Conservation (phyloP, 1,284 basidiomycete species). For the Trametes sp. region DNA sequence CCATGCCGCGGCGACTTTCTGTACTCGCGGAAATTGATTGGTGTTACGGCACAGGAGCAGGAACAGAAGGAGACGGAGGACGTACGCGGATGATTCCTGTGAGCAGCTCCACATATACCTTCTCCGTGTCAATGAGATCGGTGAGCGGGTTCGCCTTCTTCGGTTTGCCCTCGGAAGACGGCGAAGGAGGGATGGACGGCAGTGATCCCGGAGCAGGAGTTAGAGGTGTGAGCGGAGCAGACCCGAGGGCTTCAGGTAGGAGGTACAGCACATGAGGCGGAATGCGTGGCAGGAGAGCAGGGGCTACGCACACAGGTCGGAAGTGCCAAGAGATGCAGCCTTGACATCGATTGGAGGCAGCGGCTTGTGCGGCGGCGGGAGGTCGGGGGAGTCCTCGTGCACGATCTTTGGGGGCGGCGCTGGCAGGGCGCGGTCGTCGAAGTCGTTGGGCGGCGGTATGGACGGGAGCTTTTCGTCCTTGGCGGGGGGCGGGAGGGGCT, state of each 20-base stretch:
- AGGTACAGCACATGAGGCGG: neutral
- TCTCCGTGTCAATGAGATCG: conserved; percentile 96
- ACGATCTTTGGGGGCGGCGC: conserved; percentile 47
- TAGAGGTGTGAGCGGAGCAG: conserved; percentile 34
- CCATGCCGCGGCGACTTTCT: conserved; percentile 98
- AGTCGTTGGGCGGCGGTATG: conserved; percentile 42
- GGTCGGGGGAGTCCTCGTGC: conserved; percentile 28
- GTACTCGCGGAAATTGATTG: conserved; percentile 18
- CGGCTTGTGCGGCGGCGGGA: conserved; percentile 22
- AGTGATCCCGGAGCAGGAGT: conserved; percentile 34
- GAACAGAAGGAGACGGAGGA: conserved; percentile 26
- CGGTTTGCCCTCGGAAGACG: conserved; percentile 51
- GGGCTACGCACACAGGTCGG: conserved; percentile 33
- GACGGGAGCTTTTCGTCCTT: conserved; percentile 48
- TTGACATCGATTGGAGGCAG: conserved; percentile 43
- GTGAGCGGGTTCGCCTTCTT: conserved; percentile 84
- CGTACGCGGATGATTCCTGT: conserved; percentile 90
- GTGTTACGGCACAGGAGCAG: conserved; percentile 20
- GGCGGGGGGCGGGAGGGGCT: conserved; percentile 43
- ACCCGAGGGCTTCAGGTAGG: conserved; percentile 28
- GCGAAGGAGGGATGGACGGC: conserved; percentile 37
- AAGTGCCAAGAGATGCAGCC: conserved; percentile 41
- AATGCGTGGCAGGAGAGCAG: neutral
- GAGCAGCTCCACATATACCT: conserved; percentile 90
- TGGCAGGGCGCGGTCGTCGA: conserved; percentile 37